A percentile compares a stretch with the other conserved stretches of the same genome.
Evolutionary conservation across 805 yeast genomes (phyloP).

Genomic region (Soucietia sequanensis): DNA sequence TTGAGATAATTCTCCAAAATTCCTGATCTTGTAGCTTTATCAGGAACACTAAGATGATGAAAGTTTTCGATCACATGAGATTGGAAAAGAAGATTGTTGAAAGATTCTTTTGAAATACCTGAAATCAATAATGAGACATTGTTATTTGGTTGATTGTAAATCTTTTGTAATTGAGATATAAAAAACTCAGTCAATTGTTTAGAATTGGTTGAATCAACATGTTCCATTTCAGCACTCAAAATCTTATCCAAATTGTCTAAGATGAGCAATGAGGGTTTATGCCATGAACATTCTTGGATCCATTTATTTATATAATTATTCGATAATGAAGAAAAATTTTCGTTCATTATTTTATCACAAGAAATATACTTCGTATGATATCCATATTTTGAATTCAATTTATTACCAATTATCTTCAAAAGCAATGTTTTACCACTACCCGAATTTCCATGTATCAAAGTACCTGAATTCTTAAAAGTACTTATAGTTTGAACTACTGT

Average conservation of each 20-base stretch:
- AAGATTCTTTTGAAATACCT: conserved; percentile 58
- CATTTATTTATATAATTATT: conserved; percentile 42
- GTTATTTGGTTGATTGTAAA: conserved; percentile 42
- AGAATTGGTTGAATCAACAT: conserved; percentile 59
- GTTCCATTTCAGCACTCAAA: conserved; percentile 61
- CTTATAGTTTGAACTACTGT: conserved; percentile 40
- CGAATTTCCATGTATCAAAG: conserved; percentile 66
- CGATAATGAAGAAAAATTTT: conserved; percentile 46
- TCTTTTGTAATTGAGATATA: conserved; percentile 40
- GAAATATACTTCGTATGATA: conserved; percentile 46
- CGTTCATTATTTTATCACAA: conserved; percentile 58
- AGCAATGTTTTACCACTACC: conserved; percentile 81
- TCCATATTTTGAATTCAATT: conserved; percentile 38
- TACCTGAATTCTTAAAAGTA: conserved; percentile 49
- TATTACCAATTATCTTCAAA: conserved; percentile 39
- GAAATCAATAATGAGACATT: conserved; percentile 61
- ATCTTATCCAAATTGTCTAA: conserved; percentile 78
- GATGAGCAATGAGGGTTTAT: conserved; percentile 70
- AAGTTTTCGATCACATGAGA: conserved; percentile 70
- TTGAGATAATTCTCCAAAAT: conserved; percentile 43
- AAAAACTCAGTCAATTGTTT: conserved; percentile 66
- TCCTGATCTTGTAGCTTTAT: conserved; percentile 54
- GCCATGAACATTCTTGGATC: conserved; percentile 64
- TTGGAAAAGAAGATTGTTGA: conserved; percentile 60
- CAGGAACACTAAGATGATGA: conserved; percentile 64